These are phyloP conservation scores for Penicillium brasilianum DNA, from an alignment of 2,329 filamentous ascomycete genomes.

Conservation along the genomic window DNA sequence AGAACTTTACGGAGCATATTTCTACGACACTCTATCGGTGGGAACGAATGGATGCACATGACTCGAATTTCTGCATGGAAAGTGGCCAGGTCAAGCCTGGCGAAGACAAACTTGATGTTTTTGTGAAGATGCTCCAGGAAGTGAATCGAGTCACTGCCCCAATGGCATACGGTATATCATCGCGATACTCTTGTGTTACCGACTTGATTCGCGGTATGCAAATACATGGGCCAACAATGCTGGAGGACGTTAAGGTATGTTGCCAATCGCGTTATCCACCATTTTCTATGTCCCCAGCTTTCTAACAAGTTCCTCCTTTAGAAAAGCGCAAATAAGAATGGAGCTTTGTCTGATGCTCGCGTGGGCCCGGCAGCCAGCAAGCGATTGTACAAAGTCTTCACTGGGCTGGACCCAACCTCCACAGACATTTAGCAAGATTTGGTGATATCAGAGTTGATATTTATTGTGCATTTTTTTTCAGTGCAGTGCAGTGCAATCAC, in stretches of 20 bases:
- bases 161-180: conserved; percentile 71
- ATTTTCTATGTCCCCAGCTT: not conserved
- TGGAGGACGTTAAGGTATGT: conserved; percentile 63
- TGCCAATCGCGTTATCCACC: not conserved
- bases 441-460: not conserved
- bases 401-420: conserved; percentile 50
- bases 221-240: conserved; percentile 60
- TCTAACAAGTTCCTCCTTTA: conserved; percentile 21
- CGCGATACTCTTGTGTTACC: conserved; percentile 63
- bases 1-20: conserved; percentile 76
- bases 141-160: conserved; percentile 72
- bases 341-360: conserved; percentile 50
- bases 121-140: conserved; percentile 76
- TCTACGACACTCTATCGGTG: conserved; percentile 73
- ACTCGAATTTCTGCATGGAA: conserved; percentile 75
- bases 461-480: not conserved
- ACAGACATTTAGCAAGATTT: conserved; percentile 46
- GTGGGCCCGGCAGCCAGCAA: conserved; percentile 55
- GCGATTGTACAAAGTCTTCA: conserved; percentile 56
- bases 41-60: conserved; percentile 54
- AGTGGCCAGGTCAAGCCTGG: conserved; percentile 75
- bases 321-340: conserved; percentile 56
- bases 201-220: conserved; percentile 65
- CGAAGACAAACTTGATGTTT: conserved; percentile 69
- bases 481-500: not conserved